A percentile compares a stretch with the other conserved stretches of the same genome.
Evolutionary conservation across 495 filamentous ascomycete genomes (phyloP).

Genomic region (Daldinia caldariorum): DNA sequence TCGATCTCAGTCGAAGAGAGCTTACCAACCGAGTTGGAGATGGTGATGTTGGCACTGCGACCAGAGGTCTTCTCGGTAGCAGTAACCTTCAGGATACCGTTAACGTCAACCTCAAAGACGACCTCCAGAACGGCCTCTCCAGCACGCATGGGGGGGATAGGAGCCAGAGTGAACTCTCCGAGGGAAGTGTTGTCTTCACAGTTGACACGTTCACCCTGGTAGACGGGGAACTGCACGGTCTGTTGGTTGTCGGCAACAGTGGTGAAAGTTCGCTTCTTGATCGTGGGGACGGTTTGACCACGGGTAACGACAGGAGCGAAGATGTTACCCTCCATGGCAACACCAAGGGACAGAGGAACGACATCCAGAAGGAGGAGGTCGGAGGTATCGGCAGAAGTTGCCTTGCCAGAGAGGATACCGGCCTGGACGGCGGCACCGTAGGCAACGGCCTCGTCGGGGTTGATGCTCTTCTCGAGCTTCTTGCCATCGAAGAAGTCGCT

Average conservation of each 20-base stretch:
- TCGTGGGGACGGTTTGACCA: conserved; percentile 88
- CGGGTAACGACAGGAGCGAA: conserved; percentile 95
- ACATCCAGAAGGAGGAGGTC: conserved; percentile 98
- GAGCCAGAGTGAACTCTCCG: conserved; percentile 97
- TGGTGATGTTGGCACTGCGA: conserved; percentile 98
- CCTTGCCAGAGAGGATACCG: conserved; percentile 97
- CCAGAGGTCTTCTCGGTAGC: conserved; percentile 99
- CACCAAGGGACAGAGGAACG: conserved; percentile 96
- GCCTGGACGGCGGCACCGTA: conserved; percentile 99
- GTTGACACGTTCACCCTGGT: conserved; percentile 99
- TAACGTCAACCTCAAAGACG: conserved; percentile 99
- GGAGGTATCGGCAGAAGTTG: conserved; percentile 91
- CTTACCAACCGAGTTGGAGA: conserved; percentile 99
- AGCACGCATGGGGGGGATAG: conserved; percentile 97
- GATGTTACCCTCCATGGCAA: conserved; percentile 99
- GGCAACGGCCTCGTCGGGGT: conserved; percentile 98
- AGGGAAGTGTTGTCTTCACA: conserved; percentile 99
- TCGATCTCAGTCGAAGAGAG: conserved; percentile 95
- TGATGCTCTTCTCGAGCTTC: conserved; percentile 99
- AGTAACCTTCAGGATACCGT: conserved; percentile 99
- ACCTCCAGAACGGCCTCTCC: conserved; percentile 97
- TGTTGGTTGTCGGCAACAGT: conserved; percentile 97
- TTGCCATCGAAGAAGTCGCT: conserved; percentile 99
- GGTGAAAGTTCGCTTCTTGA: conserved; percentile 98
- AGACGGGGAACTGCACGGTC: conserved; percentile 97